Base-by-base conservation (phyloP, 305 asterid genomes). In the Solanum hybrid region DNA sequence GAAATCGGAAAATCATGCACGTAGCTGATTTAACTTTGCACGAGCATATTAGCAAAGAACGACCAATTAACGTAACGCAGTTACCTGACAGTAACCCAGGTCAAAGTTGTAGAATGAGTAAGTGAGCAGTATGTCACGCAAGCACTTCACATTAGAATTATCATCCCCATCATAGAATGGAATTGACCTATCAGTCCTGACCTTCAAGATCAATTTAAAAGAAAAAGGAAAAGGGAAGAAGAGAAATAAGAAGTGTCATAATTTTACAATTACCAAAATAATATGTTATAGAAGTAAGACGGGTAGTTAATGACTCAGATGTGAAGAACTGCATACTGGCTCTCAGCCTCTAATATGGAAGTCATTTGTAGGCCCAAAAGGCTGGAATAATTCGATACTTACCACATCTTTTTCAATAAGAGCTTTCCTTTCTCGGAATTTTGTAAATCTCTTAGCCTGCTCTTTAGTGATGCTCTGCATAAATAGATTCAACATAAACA, bases 351-450 rank as follows among this genome's bases (percentile, higher is more conserved):
- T 61, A 76, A 34, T 86, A 22, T 34, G 69, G 51, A 86, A 61
- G 40, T 33, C 88, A 86, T 86, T 61, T 61, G 9, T 84, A 22
- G 14, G 34, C 34, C 34, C 42, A 33, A 61, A 33, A 33, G 34
- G 34, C 78, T 61, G 46, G 88, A 36, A 13, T 40, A 22, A 81
- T 29, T 39, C 78, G 71, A 87, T 87, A 90, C 92, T 85, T 95
- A 98, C 99, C 98, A 98, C 99, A 91, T 98, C 99, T 96, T 98
- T 98, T 92, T 96, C 99, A 34, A 98, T 97, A 84, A 97, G 98
- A 92, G 96, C 94, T 94, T 97, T 98, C 95, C 99, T 98, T 95
- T 97, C 99, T 91, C 99, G 95, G 92, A 95, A 98, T 93, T 98
- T 98, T 36, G 99, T 95, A 93, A 97, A 98, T 92, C 96, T 96